These are phyloP conservation scores for Poa annua DNA, from an alignment of 176 grass and related monocot genomes.

Conservation along the genomic window DNA sequence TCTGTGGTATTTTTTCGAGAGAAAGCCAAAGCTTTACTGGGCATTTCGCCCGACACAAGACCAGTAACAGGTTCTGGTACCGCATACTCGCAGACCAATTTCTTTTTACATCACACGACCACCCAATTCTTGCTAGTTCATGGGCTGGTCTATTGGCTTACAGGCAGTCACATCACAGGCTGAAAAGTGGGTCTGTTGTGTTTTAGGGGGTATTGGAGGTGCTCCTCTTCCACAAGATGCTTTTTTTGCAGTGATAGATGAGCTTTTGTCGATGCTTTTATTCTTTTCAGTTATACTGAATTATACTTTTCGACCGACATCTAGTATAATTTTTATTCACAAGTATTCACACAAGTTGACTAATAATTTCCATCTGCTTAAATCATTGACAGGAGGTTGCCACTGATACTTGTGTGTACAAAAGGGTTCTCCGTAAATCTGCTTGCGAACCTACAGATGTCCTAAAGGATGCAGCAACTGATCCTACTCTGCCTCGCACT, in stretches of 20 bases:
- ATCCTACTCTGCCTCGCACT: slow-evolving; percentile 78
- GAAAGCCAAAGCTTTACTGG: too few species aligned
- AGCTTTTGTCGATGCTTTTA: neutral
- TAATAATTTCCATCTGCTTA: neutral
- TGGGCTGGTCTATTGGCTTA: too few species aligned
- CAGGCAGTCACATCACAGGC: too few species aligned
- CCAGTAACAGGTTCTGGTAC: too few species aligned
- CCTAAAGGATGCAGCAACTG: slow-evolving; percentile 65
- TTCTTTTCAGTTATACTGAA: neutral
- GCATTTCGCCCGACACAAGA: too few species aligned
- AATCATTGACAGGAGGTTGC: slow-evolving; percentile 59
- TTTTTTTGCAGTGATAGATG: slow-evolving; percentile 22
- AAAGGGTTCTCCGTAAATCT: slow-evolving; percentile 72
- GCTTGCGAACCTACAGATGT: slow-evolving; percentile 53
- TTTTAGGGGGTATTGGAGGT: neutral
- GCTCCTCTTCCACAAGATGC: neutral
- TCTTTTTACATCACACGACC: too few species aligned
- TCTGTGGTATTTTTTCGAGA: neutral
- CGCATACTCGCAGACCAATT: too few species aligned
- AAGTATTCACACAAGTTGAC: slow-evolving; percentile 11
- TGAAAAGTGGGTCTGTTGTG: too few species aligned
- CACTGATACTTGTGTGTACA: slow-evolving; percentile 70
- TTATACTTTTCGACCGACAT: neutral
- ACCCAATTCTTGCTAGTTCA: too few species aligned
- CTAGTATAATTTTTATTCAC: neutral